Conservation (phyloP, 1,284 basidiomycete genomes). For the Cutaneotrichosporon cutaneum region DNA sequence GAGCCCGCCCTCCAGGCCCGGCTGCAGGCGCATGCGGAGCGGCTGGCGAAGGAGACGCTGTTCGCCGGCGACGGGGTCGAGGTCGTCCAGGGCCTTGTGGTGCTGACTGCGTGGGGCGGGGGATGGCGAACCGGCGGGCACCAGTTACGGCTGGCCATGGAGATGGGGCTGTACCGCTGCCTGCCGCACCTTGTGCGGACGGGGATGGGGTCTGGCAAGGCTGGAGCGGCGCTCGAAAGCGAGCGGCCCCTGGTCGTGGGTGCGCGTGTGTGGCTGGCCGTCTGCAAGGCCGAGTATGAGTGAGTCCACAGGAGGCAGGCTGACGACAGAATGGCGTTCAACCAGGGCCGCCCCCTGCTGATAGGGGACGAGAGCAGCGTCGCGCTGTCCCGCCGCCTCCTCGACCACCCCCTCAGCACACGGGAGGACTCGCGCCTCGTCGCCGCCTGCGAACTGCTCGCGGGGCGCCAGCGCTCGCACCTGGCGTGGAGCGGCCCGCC, state of each 20-base stretch:
- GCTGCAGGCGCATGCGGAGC: conserved; percentile 68
- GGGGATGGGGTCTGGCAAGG: conserved; percentile 65
- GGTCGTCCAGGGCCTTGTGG: conserved; percentile 75
- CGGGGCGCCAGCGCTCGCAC: conserved; percentile 26
- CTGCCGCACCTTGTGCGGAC: conserved; percentile 73
- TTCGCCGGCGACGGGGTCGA: conserved; percentile 64
- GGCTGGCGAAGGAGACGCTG: conserved; percentile 70
- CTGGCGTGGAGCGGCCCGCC: conserved; percentile 5
- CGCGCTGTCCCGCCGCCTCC: conserved; percentile 65
- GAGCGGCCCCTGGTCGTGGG: conserved; percentile 74
- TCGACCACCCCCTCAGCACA: conserved; percentile 81
- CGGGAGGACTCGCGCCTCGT: conserved; percentile 87
- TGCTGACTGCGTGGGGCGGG: conserved; percentile 42
- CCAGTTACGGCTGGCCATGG: conserved; percentile 86
- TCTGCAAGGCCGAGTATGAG: conserved; percentile 75
- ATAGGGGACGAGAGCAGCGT: conserved; percentile 81
- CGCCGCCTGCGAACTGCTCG: conserved; percentile 61
- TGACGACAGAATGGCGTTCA: conserved; percentile 35
- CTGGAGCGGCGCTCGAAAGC: conserved; percentile 57
- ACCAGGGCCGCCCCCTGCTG: conserved; percentile 77
- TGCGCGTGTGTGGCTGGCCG: conserved; percentile 77
- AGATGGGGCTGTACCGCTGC: conserved; percentile 80
- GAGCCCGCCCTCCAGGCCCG: conserved; percentile 37
- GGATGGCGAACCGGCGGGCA: conserved; percentile 56
- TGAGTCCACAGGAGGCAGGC: not conserved